Conservation (phyloP, 164 flowering plant genomes). For the Stephania yunnanensis region DNA sequence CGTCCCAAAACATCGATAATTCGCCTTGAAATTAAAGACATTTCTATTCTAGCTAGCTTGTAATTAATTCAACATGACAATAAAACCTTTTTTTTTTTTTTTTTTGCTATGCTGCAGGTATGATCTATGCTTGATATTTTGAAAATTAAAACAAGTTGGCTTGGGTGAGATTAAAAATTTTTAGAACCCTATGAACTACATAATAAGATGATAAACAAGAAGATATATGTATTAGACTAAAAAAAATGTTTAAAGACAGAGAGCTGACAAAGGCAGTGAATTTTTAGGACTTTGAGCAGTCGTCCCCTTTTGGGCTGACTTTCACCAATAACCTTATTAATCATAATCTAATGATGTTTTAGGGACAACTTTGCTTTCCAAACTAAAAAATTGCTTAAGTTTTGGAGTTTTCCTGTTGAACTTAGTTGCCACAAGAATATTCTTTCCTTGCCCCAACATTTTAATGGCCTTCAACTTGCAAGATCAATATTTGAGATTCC, state of each 20-base stretch:
- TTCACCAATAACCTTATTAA: conserved; percentile 44
- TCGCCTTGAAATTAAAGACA: too few relatives aligned
- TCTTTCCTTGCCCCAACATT: conserved; percentile 50
- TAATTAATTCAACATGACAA: too few relatives aligned
- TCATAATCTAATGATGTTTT: conserved; percentile 81
- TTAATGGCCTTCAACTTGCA: conserved; percentile 44
- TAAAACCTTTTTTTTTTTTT: too few relatives aligned
- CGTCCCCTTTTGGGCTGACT: conserved; percentile 96
- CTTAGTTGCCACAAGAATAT: conserved; percentile 62
- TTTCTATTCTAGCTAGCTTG: too few relatives aligned
- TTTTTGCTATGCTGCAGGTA: too few relatives aligned
- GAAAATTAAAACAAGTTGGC: too few relatives aligned
- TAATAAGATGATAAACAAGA: not conserved
- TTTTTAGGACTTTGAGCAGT: conserved; percentile 69
- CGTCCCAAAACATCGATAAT: too few relatives aligned
- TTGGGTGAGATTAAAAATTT: not conserved
- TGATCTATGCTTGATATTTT: too few relatives aligned
- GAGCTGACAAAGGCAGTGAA: conserved; percentile 81
- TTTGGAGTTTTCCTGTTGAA: conserved; percentile 72
- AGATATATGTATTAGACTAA: not conserved
- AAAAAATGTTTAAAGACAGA: conserved; percentile 27
- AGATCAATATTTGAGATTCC: conserved; percentile 28
- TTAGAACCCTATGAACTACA: not conserved
- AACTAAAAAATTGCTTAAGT: conserved; percentile 27
- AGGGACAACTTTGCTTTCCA: conserved; percentile 31